Evolutionary conservation across 345 rosid genomes (phyloP).

Genomic region (Rhodamnia rubescens): DNA sequence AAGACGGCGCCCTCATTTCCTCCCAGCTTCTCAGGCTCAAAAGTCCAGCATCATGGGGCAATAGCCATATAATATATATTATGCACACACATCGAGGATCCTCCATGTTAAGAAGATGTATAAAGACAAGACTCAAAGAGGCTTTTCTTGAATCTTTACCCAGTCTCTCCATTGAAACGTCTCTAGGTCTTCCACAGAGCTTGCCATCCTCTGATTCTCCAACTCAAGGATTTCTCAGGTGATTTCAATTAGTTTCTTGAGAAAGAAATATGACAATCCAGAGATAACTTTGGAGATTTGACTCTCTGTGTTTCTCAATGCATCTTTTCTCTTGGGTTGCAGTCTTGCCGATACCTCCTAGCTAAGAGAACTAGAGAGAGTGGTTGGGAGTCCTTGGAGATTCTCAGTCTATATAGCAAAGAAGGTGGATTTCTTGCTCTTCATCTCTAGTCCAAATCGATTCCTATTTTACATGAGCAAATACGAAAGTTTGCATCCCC

Average conservation of each 20-base stretch:
- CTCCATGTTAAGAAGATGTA: not conserved
- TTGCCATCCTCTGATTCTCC: not conserved
- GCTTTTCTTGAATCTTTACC: not conserved
- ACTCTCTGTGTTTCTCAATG: not conserved
- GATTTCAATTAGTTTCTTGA: not conserved
- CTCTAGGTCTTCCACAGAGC: not conserved
- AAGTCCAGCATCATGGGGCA: not conserved
- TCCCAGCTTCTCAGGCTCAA: not conserved
- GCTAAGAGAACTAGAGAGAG: not conserved
- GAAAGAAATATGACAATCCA: not conserved
- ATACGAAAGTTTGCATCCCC: not conserved
- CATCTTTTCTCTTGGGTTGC: not conserved
- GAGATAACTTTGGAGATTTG: not conserved
- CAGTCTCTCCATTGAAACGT: not conserved
- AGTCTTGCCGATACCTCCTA: not conserved
- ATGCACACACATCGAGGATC: not conserved
- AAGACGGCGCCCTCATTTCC: not conserved
- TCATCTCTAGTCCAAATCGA: not conserved
- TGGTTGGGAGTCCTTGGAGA: not conserved
- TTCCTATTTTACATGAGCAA: not conserved
- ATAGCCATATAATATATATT: too few species aligned
- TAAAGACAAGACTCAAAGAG: not conserved
- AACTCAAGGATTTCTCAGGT: not conserved
- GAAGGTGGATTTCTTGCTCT: not conserved
- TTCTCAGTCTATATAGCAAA: not conserved